Evolutionary conservation across 768 basidiomycete genomes (phyloP).

Genomic region (Phanerochaete sordida): DNA sequence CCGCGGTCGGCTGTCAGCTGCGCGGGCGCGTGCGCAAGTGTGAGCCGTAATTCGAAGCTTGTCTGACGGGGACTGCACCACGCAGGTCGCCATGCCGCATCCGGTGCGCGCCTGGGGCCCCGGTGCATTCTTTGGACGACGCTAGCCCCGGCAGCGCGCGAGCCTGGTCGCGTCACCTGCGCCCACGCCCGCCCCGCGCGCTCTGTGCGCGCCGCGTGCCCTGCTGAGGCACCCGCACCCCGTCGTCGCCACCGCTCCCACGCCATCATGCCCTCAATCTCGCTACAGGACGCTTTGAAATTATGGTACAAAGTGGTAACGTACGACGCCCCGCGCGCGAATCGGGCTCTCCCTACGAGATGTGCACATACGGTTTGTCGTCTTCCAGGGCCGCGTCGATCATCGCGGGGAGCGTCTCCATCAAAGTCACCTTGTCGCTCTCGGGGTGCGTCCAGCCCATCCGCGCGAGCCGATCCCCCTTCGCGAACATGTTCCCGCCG

Average conservation of each 20-base stretch:
- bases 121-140: background rate
- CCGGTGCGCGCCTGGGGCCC: background rate
- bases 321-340: too few relatives aligned
- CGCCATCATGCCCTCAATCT: too few relatives aligned
- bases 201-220: too few relatives aligned
- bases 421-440: conserved; percentile 23
- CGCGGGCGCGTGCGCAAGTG: background rate
- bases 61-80: background rate
- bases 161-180: too few relatives aligned
- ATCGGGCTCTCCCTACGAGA: background rate
- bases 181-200: too few relatives aligned
- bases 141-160: background rate
- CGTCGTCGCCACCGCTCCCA: too few relatives aligned
- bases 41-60: background rate
- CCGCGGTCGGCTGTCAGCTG: background rate
- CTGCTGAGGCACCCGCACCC: too few relatives aligned
- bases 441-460: conserved; percentile 38
- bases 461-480: conserved; percentile 30
- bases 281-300: too few relatives aligned
- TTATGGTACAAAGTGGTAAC: too few relatives aligned
- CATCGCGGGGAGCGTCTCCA: conserved; percentile 24
- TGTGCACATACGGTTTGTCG: conserved; percentile 3
- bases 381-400: conserved; percentile 13
- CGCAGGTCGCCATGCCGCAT: background rate
- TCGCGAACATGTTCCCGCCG: conserved; percentile 36